These are phyloP conservation scores for Metschnikowia proteae DNA, from an alignment of 805 yeast genomes.

Conservation along the genomic window DNA sequence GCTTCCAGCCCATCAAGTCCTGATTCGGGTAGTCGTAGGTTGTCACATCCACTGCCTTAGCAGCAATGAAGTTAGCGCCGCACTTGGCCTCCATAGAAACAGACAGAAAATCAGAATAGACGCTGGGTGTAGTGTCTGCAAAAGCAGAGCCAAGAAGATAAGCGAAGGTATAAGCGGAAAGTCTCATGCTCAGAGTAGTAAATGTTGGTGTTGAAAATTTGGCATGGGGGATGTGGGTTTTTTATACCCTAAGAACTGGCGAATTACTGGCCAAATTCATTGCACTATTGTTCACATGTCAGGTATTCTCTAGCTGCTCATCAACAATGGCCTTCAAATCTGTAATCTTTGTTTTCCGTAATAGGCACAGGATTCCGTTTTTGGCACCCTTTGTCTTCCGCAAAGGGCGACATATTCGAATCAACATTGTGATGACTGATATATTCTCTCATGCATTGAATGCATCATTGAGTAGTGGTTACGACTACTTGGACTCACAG, in stretches of 20 bases:
- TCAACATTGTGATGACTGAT: too few species aligned
- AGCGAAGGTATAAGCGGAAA: not conserved
- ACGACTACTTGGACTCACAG: too few species aligned
- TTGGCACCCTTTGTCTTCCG: too few species aligned
- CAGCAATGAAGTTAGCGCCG: not conserved
- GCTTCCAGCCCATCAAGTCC: not conserved
- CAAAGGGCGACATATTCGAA: too few species aligned
- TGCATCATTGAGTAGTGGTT: too few species aligned
- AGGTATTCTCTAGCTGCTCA: too few species aligned
- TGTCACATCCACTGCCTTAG: not conserved
- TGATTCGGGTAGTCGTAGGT: not conserved
- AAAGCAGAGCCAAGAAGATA: not conserved
- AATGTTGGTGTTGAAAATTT: not conserved
- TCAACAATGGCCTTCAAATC: too few species aligned
- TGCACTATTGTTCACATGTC: not conserved
- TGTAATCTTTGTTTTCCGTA: too few species aligned
- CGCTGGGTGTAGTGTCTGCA: too few species aligned
- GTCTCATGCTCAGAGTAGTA: not conserved
- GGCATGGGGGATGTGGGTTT: not conserved
- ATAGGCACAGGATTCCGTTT: too few species aligned
- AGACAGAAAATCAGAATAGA: too few species aligned
- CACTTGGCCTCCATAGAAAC: not conserved
- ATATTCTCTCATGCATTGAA: too few species aligned
- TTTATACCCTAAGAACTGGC: not conserved
- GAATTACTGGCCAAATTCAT: not conserved